These are phyloP conservation scores for Lodderomyces metapsilosis DNA, from an alignment of 1,139 yeast genomes.

Conservation along the genomic window DNA sequence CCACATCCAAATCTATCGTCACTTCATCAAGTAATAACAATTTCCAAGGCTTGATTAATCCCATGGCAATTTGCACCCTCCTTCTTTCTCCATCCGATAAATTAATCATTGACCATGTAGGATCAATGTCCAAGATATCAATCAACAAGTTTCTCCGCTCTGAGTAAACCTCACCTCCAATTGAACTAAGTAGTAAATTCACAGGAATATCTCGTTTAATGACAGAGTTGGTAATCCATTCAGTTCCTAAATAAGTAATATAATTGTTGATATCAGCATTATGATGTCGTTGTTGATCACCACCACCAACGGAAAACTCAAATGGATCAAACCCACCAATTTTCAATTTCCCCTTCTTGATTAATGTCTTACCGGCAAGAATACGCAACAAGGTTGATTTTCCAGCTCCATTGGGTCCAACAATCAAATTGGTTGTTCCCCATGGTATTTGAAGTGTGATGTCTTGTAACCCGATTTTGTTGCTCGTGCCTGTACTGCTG, in stretches of 20 bases:
- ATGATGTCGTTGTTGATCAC: conserved; percentile 33
- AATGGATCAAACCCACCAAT: conserved; percentile 90
- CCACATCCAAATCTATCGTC: conserved; percentile 91
- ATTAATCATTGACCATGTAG: conserved; percentile 88
- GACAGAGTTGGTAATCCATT: conserved; percentile 93
- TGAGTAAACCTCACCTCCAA: conserved; percentile 75
- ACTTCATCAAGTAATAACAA: conserved; percentile 86
- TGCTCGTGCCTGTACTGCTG: conserved; percentile 33
- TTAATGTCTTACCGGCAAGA: conserved; percentile 87
- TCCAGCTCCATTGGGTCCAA: conserved; percentile 98
- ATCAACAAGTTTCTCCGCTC: conserved; percentile 78
- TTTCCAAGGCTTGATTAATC: conserved; percentile 86
- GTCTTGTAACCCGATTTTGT: conserved; percentile 64
- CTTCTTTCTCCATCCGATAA: conserved; percentile 95
- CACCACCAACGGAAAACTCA: conserved; percentile 48
- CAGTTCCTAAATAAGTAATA: conserved; percentile 87
- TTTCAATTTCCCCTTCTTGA: conserved; percentile 64
- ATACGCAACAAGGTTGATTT: conserved; percentile 83
- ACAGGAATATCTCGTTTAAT: conserved; percentile 92
- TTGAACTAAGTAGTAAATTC: conserved; percentile 67
- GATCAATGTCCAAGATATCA: conserved; percentile 76
- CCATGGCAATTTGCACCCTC: conserved; percentile 92
- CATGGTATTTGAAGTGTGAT: conserved; percentile 61
- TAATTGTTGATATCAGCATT: conserved; percentile 46
- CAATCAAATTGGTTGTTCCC: conserved; percentile 71